Evolutionary conservation across 768 basidiomycete genomes (phyloP).

Genomic region (Mycena chlorophos): DNA sequence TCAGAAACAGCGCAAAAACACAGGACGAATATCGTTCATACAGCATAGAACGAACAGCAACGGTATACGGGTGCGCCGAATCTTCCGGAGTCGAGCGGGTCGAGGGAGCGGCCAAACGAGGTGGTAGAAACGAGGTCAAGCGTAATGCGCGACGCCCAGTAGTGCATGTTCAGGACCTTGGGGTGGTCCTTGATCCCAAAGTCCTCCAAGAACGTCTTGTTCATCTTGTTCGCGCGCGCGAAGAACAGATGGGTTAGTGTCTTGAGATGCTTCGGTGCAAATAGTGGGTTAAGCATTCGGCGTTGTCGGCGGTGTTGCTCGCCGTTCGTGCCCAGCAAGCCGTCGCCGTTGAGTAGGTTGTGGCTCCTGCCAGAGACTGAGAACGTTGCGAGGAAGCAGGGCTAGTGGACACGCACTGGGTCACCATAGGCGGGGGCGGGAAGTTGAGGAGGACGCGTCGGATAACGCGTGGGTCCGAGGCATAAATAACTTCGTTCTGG

Average conservation of each 20-base stretch:
- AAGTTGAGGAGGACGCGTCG: conserved; percentile 30
- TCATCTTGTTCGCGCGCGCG: conserved; percentile 22
- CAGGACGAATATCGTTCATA: not conserved
- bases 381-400: not conserved
- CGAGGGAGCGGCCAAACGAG: conserved; percentile 22
- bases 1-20: conserved; percentile 1
- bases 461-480: conserved; percentile 31
- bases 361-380: conserved; percentile 19
- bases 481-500: conserved; percentile 23
- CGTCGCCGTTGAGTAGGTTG: conserved; percentile 25
- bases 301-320: conserved; percentile 32
- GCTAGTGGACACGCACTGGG: not conserved
- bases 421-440: conserved; percentile 15
- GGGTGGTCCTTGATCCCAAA: conserved; percentile 15
- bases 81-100: conserved; percentile 19
- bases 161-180: conserved; percentile 20
- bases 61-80: conserved; percentile 19
- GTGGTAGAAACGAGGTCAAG: conserved; percentile 26
- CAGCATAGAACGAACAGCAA: conserved; percentile 17
- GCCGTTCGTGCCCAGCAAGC: conserved; percentile 25
- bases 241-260: conserved; percentile 32
- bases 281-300: conserved; percentile 35
- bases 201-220: conserved; percentile 13
- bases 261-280: conserved; percentile 33
- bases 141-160: conserved; percentile 25